Base-by-base conservation (phyloP, 2,329 filamentous ascomycete genomes). In the Neofusicoccum kwambonambiense region DNA sequence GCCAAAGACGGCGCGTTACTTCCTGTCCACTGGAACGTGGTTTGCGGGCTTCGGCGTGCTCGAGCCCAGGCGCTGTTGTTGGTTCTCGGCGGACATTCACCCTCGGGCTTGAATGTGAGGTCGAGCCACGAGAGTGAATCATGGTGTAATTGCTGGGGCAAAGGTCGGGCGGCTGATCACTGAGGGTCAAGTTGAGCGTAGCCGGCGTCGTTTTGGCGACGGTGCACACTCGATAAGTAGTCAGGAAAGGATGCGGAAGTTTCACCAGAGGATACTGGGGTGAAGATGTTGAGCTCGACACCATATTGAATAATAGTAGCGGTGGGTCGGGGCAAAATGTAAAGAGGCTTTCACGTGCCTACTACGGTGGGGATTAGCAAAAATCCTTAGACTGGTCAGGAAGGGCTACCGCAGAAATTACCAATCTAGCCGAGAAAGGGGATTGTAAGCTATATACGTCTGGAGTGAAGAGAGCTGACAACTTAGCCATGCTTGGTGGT, bases 31-130 rank as follows among this genome's bases (percentile, higher is more conserved):
- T 77, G 74, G 62, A 83, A 75, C 3, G 71, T 75, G 3, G 79
- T 75, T 45, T 76, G 74, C 6, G 80, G 79, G 42, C 78, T 78
- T 68, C 81, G 77, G 67, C 79, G 76, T 58, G 79, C 76, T 67
- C 81, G 74, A 39, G 80, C 81, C 81, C 81, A 77, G 39, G 75
- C 74, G 56, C 74, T 76, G 69, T 77, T 77, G 69, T 77, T 74
- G 31, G 72, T 70, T 19, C 67, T 68, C 3, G 71, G 64, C 11
- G 74, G 75, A 65, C 73, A 68, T 41, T 75, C 73, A 39, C 12
- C 11, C 17, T 56, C n/a, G 19, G 19, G 19, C 37, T 4, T 15
- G 51, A 39, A 41, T 15, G n/a, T 56, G 4, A 56, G 35, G 12
- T 56, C 51, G 6, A 56, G 35, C 67, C 68, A 74, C 69, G 76